These are phyloP conservation scores for Calonectria honghensis DNA, from an alignment of 2,329 filamentous ascomycete species.

Conservation along the genomic window DNA sequence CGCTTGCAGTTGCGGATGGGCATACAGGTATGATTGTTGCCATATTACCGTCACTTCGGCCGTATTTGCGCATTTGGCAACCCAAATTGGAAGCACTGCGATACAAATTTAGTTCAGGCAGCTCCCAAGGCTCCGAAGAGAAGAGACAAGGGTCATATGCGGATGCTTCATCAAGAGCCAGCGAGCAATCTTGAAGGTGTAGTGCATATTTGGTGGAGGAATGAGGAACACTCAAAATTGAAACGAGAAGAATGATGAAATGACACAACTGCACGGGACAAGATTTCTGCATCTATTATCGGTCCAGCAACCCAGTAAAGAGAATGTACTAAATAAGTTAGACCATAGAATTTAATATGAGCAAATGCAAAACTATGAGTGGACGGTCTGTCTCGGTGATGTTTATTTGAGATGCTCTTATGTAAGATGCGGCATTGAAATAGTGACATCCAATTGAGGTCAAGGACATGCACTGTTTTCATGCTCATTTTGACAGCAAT, in stretches of 20 bases:
- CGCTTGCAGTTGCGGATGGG: constrained; percentile 13
- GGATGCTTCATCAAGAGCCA: neutral
- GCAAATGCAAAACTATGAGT: no score
- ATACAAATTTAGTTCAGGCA: neutral
- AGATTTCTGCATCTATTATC: no score
- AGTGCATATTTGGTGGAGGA: neutral
- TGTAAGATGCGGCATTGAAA: no score
- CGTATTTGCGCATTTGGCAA: constrained; percentile 29
- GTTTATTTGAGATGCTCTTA: no score
- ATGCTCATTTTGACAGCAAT: no score
- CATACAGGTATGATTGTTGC: constrained; percentile 21
- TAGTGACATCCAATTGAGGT: neutral
- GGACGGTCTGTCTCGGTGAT: no score
- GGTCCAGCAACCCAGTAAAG: neutral
- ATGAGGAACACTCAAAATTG: neutral
- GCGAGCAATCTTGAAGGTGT: neutral
- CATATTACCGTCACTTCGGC: constrained; percentile 18
- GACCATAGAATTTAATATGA: neutral
- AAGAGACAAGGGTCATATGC: neutral
- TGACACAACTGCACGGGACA: neutral
- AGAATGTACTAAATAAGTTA: neutral
- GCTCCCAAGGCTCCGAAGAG: neutral
- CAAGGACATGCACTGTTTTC: neutral
- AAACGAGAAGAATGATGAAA: neutral
- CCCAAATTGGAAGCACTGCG: neutral